phyloP scores from a whole-genome alignment of 371 early-diverging fungal species.

The Rhizomucor miehei region DNA sequence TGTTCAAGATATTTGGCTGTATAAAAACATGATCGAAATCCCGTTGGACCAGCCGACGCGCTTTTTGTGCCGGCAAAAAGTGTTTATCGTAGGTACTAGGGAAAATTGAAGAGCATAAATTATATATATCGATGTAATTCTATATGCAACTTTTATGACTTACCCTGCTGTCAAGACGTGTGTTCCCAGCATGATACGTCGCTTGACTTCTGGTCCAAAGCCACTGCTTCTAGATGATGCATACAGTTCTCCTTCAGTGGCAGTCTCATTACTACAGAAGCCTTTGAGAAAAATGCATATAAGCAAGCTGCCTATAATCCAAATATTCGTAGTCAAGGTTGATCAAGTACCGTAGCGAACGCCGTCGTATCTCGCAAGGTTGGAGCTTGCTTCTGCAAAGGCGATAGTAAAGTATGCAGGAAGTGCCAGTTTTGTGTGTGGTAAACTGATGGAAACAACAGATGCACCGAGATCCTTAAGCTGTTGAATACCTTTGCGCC shows the following conservation, averaged over 20 bases:
- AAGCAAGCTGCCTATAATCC: background rate
- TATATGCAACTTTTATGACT: background rate
- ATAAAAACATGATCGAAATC: constrained; percentile 79
- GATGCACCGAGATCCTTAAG: constrained; percentile 65
- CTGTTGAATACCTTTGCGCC: constrained; percentile 59
- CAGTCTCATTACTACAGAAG: constrained; percentile 22
- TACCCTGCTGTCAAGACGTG: constrained; percentile 80
- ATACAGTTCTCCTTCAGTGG: constrained; percentile 47
- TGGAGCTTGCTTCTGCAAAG: constrained; percentile 90
- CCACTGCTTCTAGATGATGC: constrained; percentile 63
- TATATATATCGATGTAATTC: background rate
- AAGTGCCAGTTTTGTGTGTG: constrained; percentile 69
- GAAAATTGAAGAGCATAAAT: background rate
- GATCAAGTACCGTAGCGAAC: constrained; percentile 68
- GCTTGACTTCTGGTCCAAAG: constrained; percentile 82
- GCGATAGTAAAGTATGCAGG: constrained; percentile 89
- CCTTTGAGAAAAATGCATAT: constrained; percentile 22
- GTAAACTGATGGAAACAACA: constrained; percentile 68
- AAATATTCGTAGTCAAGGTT: background rate
- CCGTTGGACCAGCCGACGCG: constrained; percentile 72
- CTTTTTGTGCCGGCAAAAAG: constrained; percentile 77
- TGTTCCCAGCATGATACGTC: constrained; percentile 82
- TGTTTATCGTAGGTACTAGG: constrained; percentile 58
- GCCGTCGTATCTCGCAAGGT: constrained; percentile 88
- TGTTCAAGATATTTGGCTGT: constrained; percentile 29